phyloP scores from a whole-genome alignment of 1,284 basidiomycete genomes.

The Sporisorium reilianum region DNA sequence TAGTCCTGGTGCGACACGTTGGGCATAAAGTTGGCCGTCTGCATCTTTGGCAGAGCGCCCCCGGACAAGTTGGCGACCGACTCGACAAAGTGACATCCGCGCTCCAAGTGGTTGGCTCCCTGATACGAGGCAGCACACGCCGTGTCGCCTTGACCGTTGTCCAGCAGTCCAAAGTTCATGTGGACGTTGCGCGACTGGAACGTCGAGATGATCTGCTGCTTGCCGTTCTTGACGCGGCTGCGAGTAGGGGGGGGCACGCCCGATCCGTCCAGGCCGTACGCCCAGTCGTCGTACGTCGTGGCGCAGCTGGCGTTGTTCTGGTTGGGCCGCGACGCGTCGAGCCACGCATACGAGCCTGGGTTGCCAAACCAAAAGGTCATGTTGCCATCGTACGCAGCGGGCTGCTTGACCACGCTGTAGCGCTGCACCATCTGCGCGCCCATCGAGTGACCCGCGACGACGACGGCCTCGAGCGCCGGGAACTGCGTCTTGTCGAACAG shows the following conservation, averaged over 20 bases:
- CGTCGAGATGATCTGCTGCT: conserved; percentile 32
- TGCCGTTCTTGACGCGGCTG: conserved; percentile 46
- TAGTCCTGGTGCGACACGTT: conserved; percentile 64
- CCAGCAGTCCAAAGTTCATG: conserved; percentile 58
- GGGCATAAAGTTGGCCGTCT: conserved; percentile 60
- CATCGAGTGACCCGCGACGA: conserved; percentile 63
- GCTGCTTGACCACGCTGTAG: conserved; percentile 53
- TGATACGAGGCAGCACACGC: conserved; percentile 54
- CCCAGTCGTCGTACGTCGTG: conserved; percentile 41
- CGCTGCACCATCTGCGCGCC: conserved; percentile 62
- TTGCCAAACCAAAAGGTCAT: conserved; percentile 63
- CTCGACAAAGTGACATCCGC: conserved; percentile 56
- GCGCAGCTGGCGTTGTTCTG: conserved; percentile 31
- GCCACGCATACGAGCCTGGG: conserved; percentile 62
- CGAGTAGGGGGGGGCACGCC: conserved; percentile 52
- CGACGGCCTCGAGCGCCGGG: conserved; percentile 53
- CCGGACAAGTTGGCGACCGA: conserved; percentile 21
- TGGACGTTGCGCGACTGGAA: conserved; percentile 56
- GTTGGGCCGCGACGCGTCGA: conserved; percentile 38
- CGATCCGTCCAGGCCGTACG: conserved; percentile 51
- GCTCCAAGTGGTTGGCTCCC: conserved; percentile 60
- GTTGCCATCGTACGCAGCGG: conserved; percentile 54
- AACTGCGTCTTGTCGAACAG: conserved; percentile 59
- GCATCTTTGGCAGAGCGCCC: conserved; percentile 45
- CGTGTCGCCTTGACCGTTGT: conserved; percentile 65